A percentile compares a stretch with the other conserved stretches of the same genome.
Conservation (phyloP, 352 stramenopile genomes). For the Phytopythium oedochilum region DNA sequence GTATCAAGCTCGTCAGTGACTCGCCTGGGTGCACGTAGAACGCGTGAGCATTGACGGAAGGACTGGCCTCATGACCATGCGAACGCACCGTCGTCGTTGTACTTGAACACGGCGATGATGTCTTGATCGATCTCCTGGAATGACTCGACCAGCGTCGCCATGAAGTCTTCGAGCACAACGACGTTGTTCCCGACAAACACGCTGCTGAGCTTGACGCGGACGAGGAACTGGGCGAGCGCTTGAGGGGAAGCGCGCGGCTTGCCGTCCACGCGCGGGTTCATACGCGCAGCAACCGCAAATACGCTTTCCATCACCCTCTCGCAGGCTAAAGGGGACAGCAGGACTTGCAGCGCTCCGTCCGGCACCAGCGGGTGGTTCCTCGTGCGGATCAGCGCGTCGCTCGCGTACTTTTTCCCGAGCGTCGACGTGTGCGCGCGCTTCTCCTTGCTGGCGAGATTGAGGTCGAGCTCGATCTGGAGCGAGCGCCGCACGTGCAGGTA, state of each 20-base stretch:
- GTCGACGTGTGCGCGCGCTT: slow-evolving; percentile 53
- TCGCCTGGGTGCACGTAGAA: slow-evolving; percentile 33
- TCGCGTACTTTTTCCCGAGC: slow-evolving; percentile 38
- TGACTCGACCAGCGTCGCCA: slow-evolving; percentile 33
- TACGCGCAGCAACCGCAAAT: slow-evolving; percentile 14
- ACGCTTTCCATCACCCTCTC: slow-evolving; percentile 38
- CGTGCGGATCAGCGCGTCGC: slow-evolving; percentile 20
- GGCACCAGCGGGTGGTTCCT: slow-evolving; percentile 42
- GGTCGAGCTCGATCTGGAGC: slow-evolving; percentile 45
- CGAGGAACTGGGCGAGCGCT: slow-evolving; percentile 37
- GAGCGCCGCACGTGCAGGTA: slow-evolving; percentile 43
- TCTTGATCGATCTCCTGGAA: slow-evolving; percentile 62
- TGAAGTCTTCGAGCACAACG: slow-evolving; percentile 28
- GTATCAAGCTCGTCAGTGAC: slow-evolving; percentile 56
- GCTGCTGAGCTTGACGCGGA: slow-evolving; percentile 27
- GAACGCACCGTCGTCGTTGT: slow-evolving; percentile 62
- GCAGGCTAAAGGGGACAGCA: slow-evolving; percentile 32
- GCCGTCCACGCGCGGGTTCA: background rate
- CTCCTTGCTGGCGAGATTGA: slow-evolving; percentile 51
- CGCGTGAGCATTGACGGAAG: too few species aligned
- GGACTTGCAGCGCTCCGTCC: slow-evolving; percentile 53
- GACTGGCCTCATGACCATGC: too few species aligned
- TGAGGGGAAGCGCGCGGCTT: slow-evolving; percentile 11
- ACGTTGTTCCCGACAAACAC: background rate
- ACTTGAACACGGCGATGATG: slow-evolving; percentile 78